Evolutionary conservation across 148 eudicot species (phyloP).

Genomic region (Diospyros kaki): DNA sequence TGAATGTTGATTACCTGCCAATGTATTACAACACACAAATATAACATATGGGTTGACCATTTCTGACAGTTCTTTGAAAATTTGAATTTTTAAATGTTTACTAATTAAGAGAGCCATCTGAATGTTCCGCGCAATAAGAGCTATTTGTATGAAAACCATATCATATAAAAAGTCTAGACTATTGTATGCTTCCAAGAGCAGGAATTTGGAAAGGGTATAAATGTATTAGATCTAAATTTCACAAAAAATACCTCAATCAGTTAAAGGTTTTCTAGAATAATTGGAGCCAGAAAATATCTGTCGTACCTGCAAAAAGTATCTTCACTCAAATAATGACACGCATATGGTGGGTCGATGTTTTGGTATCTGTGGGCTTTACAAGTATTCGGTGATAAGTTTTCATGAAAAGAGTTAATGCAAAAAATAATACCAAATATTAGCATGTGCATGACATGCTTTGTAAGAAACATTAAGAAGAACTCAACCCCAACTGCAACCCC

Average conservation of each 20-base stretch:
- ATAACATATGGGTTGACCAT: background rate
- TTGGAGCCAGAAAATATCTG: background rate
- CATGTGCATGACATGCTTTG: background rate
- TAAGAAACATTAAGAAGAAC: background rate
- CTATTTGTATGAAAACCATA: background rate
- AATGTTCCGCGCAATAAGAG: too few species aligned
- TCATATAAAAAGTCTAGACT: background rate
- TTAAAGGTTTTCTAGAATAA: background rate
- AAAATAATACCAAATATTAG: background rate
- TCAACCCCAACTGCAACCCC: too few species aligned
- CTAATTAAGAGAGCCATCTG: background rate
- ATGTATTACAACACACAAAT: too few species aligned
- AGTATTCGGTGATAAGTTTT: background rate
- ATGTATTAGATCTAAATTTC: background rate
- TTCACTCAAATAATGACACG: background rate
- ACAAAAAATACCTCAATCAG: background rate
- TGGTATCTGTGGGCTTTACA: background rate
- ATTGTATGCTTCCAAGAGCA: background rate
- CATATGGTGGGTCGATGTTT: background rate
- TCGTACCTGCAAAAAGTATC: background rate
- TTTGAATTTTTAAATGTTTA: background rate
- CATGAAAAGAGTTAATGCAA: background rate
- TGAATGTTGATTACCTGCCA: too few species aligned
- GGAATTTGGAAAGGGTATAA: background rate
- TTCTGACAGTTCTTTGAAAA: background rate